Conservation (phyloP, 148 eudicot genomes). For the Camellia sinensis region DNA sequence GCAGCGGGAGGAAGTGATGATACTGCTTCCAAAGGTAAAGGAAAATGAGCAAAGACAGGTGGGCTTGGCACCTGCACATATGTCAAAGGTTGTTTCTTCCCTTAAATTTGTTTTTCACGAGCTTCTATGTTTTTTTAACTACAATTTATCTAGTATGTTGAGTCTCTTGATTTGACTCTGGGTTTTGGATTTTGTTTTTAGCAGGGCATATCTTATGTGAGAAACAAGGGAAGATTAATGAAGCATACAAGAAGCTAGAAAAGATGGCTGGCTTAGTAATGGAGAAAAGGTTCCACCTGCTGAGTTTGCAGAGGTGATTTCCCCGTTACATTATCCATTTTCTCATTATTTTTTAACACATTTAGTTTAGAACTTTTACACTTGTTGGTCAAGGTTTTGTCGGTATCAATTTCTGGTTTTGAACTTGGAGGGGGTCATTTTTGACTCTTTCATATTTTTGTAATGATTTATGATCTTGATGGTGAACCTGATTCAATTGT, state of each 20-base stretch:
- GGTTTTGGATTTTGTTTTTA: constrained; percentile 15
- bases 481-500: constrained; percentile 7
- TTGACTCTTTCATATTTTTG: not conserved
- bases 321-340: not conserved
- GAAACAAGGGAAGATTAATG: no score
- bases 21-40: constrained; percentile 78
- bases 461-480: not conserved
- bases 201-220: no score
- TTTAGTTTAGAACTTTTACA: not conserved
- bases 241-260: no score
- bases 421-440: not conserved
- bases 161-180: not conserved
- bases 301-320: constrained; percentile 84
- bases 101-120: not conserved
- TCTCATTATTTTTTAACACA: not conserved
- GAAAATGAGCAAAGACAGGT: constrained; percentile 73
- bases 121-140: not conserved
- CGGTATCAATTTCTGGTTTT: not conserved
- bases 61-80: constrained; percentile 95
- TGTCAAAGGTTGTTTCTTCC: constrained; percentile 69
- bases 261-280: constrained; percentile 83
- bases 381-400: not conserved
- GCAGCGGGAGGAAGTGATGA: constrained; percentile 70
- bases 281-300: constrained; percentile 99
- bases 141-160: constrained; percentile 1